A percentile compares a stretch with the other conserved stretches of the same genome.
Conservation (phyloP, 768 basidiomycete species). For the Pleurotus cornucopiae region DNA sequence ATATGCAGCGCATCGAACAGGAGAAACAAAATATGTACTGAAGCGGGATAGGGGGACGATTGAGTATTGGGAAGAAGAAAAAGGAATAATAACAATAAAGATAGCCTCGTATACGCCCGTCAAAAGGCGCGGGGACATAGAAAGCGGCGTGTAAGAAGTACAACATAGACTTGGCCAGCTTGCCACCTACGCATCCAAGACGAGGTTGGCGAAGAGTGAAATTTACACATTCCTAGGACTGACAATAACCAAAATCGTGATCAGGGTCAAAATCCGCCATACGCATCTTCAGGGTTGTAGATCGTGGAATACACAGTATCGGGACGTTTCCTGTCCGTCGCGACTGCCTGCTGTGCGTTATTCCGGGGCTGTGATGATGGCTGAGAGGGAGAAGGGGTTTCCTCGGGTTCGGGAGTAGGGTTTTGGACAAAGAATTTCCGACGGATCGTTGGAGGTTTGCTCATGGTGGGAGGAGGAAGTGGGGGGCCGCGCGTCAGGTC, state of each 20-base stretch:
- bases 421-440: conserved; percentile 3
- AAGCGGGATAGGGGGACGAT: too few species aligned
- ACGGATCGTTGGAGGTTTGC: neutral
- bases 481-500: neutral
- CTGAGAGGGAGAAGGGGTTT: neutral
- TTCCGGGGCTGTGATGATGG: neutral
- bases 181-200: neutral
- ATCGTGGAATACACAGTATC: conserved; percentile 23
- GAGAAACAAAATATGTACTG: too few species aligned
- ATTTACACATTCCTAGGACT: neutral
- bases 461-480: neutral
- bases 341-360: neutral
- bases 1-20: too few species aligned
- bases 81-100: too few species aligned
- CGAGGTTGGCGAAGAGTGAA: neutral
- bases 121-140: too few species aligned
- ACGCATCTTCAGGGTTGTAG: conserved; percentile 49
- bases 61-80: too few species aligned
- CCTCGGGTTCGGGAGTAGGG: neutral
- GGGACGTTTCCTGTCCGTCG: conserved; percentile 21
- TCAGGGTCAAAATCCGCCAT: conserved; percentile 41
- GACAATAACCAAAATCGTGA: neutral
- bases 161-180: neutral
- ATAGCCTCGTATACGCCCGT: too few species aligned
- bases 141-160: too few species aligned